Base-by-base conservation (phyloP, 495 filamentous ascomycete species). In the Amphirosellinia nigrospora region DNA sequence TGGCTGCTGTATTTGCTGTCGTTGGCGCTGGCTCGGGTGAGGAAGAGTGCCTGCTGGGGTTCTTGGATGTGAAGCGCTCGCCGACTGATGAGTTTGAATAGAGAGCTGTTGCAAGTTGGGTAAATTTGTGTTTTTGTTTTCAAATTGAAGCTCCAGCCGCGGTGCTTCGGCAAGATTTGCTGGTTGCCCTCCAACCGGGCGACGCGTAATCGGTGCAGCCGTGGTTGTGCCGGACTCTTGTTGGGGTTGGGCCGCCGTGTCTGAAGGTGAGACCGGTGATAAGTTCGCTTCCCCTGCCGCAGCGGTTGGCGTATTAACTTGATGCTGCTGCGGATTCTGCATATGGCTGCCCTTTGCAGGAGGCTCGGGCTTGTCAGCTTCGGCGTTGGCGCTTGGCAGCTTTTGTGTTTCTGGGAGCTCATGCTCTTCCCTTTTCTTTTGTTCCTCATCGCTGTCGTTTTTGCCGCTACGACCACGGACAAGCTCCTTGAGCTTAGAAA, bases 201-300 rank as follows among this genome's bases (percentile, higher is more conserved):
- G 72, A 61, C 72, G 73, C 66, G 66, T 26, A 30, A 71, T 63
- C 65, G 41, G 43, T 67, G 70, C 67, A 64, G 65, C 58, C 1
- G 53, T 30, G 23, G 23, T 9, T 26, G 32, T 43, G 38, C 52
- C 70, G 70, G 72, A 71, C 70, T 74, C 71, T 9, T 36, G 73
- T 75, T 64, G 60, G 71, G 75, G 70, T 63, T 64, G 60, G 28
- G 55, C 71, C 48, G 72, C 58, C 36, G 71, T 65, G 15, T 58
- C 19, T 52, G n/a, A 28, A 26, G 70, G n/a, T 13, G 55, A 38
- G 39, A 36, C 60, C 53, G 75, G 67, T 56, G 65, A 60, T 16
- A 45, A 30, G 16, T 23, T 38, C 30, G n/a, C 66, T 38, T 28
- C 34, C 43, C 34, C 53, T 48, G 66, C 39, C 39, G 67, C 58